A percentile compares a stretch with the other conserved stretches of the same genome.
Evolutionary conservation across 2,329 filamentous ascomycete species (phyloP).

Genomic region (Penicillium aurantiogriseum): DNA sequence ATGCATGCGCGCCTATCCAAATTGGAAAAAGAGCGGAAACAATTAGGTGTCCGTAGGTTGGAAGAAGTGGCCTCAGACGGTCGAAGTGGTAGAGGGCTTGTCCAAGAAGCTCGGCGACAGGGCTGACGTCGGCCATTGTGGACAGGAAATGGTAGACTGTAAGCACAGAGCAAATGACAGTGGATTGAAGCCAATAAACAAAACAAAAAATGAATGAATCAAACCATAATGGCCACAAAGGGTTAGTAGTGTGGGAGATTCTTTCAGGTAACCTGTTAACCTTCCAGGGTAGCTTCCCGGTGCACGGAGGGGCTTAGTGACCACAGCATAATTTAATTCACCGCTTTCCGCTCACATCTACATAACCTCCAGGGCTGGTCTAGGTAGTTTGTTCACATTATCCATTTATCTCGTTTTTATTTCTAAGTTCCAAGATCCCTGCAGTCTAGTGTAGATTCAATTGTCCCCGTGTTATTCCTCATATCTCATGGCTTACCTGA

Average conservation of each 20-base stretch:
- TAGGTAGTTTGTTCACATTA: too few relatives aligned
- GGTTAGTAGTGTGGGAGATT: slow-evolving; percentile 5
- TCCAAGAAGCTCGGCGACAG: slow-evolving; percentile 41
- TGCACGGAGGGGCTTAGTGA: not conserved
- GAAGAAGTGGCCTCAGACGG: slow-evolving; percentile 47
- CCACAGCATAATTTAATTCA: not conserved
- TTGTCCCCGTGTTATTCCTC: too few relatives aligned
- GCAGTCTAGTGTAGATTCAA: too few relatives aligned
- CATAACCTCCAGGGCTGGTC: not conserved
- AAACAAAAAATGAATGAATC: slow-evolving; percentile 1
- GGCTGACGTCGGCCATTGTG: slow-evolving; percentile 37
- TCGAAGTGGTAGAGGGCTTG: slow-evolving; percentile 47
- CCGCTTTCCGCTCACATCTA: not conserved
- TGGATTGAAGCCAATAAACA: not conserved
- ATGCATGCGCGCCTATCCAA: slow-evolving; percentile 79
- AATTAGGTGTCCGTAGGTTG: slow-evolving; percentile 61
- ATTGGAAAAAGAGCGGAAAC: slow-evolving; percentile 77
- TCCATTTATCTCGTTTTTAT: not conserved
- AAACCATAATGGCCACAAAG: slow-evolving; percentile 15
- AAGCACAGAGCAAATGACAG: not conserved
- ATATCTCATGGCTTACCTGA: too few relatives aligned
- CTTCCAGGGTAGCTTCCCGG: slow-evolving; percentile 12
- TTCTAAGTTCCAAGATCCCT: too few relatives aligned
- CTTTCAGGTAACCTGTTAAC: slow-evolving; percentile 16
- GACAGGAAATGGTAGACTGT: not conserved